Evolutionary conservation across 306 rosid genomes (phyloP).

Genomic region (Trifolium pratense): DNA sequence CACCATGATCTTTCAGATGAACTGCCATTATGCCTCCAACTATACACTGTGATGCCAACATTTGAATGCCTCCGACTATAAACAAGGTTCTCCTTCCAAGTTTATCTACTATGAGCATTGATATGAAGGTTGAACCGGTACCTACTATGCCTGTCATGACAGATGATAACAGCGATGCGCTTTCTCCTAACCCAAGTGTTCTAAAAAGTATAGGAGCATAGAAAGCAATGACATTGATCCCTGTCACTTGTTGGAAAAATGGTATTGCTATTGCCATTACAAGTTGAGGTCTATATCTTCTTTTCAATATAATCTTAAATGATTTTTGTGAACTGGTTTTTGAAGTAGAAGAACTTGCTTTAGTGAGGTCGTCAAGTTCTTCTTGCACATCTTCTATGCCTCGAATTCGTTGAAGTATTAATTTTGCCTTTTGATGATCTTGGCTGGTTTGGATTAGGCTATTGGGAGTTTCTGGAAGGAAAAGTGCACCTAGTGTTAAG

Average conservation of each 20-base stretch:
- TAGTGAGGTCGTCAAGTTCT: conserved; percentile 51
- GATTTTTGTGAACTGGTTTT: conserved; percentile 33
- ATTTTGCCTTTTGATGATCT: conserved; percentile 55
- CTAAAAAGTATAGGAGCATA: conserved; percentile 58
- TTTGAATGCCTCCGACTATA: conserved; percentile 51
- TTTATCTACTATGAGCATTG: conserved; percentile 58
- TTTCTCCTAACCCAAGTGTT: conserved; percentile 58
- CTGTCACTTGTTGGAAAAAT: conserved; percentile 59
- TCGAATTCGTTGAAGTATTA: conserved; percentile 56
- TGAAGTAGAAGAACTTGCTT: conserved; percentile 45
- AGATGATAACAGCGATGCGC: conserved; percentile 54
- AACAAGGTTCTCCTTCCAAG: conserved; percentile 55
- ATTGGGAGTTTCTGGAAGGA: conserved; percentile 88
- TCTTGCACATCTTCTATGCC: conserved; percentile 53
- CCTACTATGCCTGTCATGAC: conserved; percentile 55
- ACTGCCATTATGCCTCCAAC: conserved; percentile 49
- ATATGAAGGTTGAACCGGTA: conserved; percentile 49
- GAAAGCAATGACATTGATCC: conserved; percentile 61
- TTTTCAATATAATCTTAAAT: conserved; percentile 36
- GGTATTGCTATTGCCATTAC: conserved; percentile 63
- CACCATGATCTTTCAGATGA: conserved; percentile 48
- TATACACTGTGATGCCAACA: conserved; percentile 45
- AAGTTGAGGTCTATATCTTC: conserved; percentile 56
- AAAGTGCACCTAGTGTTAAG: conserved; percentile 69
- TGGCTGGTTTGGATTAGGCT: conserved; percentile 64